A percentile compares a stretch with the other conserved stretches of the same genome.
phyloP scores from a whole-genome alignment of 495 filamentous ascomycete species.

The Haplographium delicatum region DNA sequence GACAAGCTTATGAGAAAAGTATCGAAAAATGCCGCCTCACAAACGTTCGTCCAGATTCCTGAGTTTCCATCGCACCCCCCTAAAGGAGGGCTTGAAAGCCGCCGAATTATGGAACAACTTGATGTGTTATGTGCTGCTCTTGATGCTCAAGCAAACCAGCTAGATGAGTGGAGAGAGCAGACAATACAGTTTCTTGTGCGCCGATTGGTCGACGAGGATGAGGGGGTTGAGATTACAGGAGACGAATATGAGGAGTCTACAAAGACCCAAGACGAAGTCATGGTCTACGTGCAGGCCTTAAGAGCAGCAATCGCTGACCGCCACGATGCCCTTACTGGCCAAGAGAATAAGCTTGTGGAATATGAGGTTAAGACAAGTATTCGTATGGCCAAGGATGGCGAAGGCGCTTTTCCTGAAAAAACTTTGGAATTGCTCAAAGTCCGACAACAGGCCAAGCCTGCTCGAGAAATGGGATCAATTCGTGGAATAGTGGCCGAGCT shows the following conservation, averaged over 20 bases:
- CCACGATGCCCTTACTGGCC: constrained; percentile 66
- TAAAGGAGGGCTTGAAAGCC: constrained; percentile 58
- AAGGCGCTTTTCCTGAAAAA: constrained; percentile 68
- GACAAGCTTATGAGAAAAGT: constrained; percentile 44
- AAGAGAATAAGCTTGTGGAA: constrained; percentile 71
- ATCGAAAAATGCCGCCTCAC: constrained; percentile 35
- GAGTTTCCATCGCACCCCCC: constrained; percentile 42
- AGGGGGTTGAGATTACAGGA: constrained; percentile 66
- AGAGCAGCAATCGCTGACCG: constrained; percentile 73
- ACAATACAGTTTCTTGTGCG: constrained; percentile 64
- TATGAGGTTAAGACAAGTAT: constrained; percentile 62
- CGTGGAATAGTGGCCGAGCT: constrained; percentile 64
- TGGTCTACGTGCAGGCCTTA: constrained; percentile 75
- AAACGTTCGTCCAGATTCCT: constrained; percentile 60
- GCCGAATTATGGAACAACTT: constrained; percentile 49
- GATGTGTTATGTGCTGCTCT: constrained; percentile 50
- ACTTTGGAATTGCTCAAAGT: constrained; percentile 54
- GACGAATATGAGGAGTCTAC: constrained; percentile 87
- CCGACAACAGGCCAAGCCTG: constrained; percentile 54
- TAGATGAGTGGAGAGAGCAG: constrained; percentile 68
- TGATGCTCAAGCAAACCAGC: constrained; percentile 61
- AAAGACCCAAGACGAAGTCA: constrained; percentile 57
- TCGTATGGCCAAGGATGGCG: constrained; percentile 50
- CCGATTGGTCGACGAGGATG: constrained; percentile 79
- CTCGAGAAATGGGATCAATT: constrained; percentile 54